Evolutionary conservation across 2,329 filamentous ascomycete species (phyloP), one percentile per base, ranked within the genome.

Genomic region (Rosellinia necatrix): DNA sequence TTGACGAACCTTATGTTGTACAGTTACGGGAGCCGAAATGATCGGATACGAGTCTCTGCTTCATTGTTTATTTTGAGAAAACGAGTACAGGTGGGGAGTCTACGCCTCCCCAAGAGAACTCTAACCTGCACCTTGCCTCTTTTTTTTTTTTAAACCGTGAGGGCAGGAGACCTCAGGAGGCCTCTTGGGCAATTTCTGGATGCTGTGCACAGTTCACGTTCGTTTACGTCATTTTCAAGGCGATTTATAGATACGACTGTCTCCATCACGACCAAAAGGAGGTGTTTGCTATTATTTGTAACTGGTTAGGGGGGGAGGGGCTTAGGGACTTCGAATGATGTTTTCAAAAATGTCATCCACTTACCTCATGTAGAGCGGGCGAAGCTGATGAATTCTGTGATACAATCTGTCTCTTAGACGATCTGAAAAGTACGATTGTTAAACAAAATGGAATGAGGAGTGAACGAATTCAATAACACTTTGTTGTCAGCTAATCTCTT

Each of bases 131-230:
- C 44, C 58, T 60, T 55, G 53, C 57, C 50, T 59, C 41, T 46
- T 29, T 38, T 24, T 30, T 49, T 49, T 35, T 12, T 21, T 30
- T 47, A 29, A 54, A 29, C 40, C 9, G 17, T 54, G 63, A 60
- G 64, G 66, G 62, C 65, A 53, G 63, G 67, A 53, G 60, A 65
- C 63, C 65, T 62, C 65, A 53, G 63, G 67, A 53, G 60, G 65
- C 63, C 65, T 62, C 59, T 59, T 61, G 59, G 58, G 58, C 55
- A 53, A 60, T 50, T 60, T 67, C 62, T 62, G 63, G 63, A 60
- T 67, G 59, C 59, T 62, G 59, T 34, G 59, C 61, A 60, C 54
- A 60, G 51, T 56, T 56, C 59, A 59, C 60, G 55, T 59, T 67
- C 64, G 38, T 63, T 64, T 46, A 49, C 57, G 49, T 42, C 37